Conservation (phyloP, 257 asterid species). For the Ilex asprella region DNA sequence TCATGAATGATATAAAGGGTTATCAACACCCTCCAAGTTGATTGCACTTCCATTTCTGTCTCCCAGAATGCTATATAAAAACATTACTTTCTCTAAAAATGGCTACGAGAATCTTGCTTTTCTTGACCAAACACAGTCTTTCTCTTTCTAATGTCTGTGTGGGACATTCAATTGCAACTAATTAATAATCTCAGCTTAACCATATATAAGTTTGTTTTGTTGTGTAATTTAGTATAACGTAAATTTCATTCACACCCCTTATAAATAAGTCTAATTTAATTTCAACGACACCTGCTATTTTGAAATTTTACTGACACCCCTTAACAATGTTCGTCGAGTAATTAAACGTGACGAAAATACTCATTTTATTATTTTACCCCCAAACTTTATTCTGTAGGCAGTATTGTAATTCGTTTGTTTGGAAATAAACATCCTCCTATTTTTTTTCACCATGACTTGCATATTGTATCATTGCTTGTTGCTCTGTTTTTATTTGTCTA, state of each 20-base stretch:
- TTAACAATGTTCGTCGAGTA: no score
- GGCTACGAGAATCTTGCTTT: conserved; percentile 25
- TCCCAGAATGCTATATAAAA: conserved; percentile 7
- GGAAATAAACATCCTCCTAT: not conserved
- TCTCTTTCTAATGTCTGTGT: not conserved
- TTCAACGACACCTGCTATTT: no score
- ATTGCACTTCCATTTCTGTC: conserved; percentile 22
- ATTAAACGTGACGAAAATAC: no score
- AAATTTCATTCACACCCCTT: no score
- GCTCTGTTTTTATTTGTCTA: not conserved
- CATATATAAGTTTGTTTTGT: not conserved
- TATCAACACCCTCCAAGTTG: not conserved
- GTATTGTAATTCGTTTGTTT: no score
- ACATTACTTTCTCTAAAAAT: conserved; percentile 19
- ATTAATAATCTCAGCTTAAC: not conserved
- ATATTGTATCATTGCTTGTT: not conserved
- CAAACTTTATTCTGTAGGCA: no score
- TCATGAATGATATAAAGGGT: conserved; percentile 11
- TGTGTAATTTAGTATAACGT: no score
- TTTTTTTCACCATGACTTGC: not conserved
- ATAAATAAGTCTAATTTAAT: no score
- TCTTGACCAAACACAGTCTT: conserved; percentile 22
- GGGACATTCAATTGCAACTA: conserved; percentile 4
- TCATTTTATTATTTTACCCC: no score
- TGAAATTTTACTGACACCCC: no score